A percentile compares a stretch with the other conserved stretches of the same genome.
These are phyloP conservation scores for Parathielavia hyrcaniae DNA, from an alignment of 495 filamentous ascomycete species.

Conservation along the genomic window DNA sequence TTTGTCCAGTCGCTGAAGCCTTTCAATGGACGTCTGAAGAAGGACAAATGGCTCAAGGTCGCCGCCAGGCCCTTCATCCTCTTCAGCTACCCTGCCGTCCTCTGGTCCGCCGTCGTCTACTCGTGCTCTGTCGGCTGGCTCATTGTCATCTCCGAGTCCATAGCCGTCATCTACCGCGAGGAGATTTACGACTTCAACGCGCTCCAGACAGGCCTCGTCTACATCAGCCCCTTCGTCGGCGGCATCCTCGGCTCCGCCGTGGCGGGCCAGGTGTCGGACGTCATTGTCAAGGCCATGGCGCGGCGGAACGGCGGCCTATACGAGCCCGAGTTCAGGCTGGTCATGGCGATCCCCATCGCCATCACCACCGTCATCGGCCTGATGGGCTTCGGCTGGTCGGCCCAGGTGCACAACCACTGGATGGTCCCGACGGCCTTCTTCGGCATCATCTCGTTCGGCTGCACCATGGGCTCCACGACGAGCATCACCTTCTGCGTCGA, in stretches of 20 bases:
- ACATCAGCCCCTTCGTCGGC: constrained; percentile 84
- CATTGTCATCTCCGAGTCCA: constrained; percentile 82
- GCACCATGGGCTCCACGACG: constrained; percentile 86
- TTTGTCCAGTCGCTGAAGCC: constrained; percentile 64
- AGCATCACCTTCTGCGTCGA: constrained; percentile 93
- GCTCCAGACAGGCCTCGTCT: constrained; percentile 76
- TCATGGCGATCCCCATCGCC: constrained; percentile 81
- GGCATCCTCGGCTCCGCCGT: constrained; percentile 85
- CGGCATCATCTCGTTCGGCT: constrained; percentile 87
- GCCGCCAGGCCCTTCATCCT: constrained; percentile 75
- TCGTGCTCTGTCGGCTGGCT: constrained; percentile 90
- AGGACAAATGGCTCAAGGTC: constrained; percentile 73
- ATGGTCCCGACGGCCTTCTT: constrained; percentile 94
- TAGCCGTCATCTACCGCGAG: constrained; percentile 69
- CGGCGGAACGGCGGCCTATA: constrained; percentile 86
- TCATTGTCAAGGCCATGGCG: constrained; percentile 73
- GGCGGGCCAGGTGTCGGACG: constrained; percentile 81
- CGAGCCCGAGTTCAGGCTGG: constrained; percentile 89
- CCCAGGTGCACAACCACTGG: constrained; percentile 65
- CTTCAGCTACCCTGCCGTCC: constrained; percentile 78
- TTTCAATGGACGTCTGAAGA: constrained; percentile 68
- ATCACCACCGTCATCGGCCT: constrained; percentile 76
- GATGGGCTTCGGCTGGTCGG: constrained; percentile 93
- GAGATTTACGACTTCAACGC: constrained; percentile 70
- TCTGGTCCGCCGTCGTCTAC: constrained; percentile 88